Evolutionary conservation across 2,329 filamentous ascomycete genomes (phyloP).

Genomic region (Pseudodiploospora longispora): DNA sequence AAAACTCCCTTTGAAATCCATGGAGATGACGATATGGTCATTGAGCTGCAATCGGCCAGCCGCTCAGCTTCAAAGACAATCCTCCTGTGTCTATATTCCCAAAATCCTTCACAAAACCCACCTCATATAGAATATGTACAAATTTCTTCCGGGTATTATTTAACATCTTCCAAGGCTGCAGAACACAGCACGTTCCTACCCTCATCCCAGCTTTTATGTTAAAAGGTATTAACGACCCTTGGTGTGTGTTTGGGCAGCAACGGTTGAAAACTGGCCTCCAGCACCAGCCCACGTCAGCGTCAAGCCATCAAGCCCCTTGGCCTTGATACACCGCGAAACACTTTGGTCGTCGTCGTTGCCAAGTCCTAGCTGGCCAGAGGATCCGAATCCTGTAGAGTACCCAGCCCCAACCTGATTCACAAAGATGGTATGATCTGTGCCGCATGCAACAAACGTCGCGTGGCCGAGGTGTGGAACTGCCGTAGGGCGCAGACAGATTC

Average conservation of each 20-base stretch:
- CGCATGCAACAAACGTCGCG: conserved; percentile 40
- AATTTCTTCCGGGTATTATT: no score
- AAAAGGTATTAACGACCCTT: no score
- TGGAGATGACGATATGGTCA: no score
- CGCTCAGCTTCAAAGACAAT: no score
- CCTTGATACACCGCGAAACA: conserved; percentile 64
- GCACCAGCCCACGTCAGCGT: conserved; percentile 63
- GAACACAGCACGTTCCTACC: no score
- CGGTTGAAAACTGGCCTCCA: conserved; percentile 65
- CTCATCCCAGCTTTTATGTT: conserved; percentile 9
- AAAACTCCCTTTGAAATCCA: no score
- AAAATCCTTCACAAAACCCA: no score
- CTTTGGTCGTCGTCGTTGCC: conserved; percentile 64
- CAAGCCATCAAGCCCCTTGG: conserved; percentile 63
- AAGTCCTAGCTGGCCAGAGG: conserved; percentile 62
- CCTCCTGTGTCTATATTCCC: no score
- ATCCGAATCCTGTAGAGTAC: conserved; percentile 64
- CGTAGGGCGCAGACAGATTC: conserved; percentile 54
- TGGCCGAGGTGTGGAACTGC: conserved; percentile 45
- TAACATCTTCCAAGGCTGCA: no score
- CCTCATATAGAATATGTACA: no score
- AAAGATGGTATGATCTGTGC: conserved; percentile 60
- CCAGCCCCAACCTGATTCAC: conserved; percentile 56
- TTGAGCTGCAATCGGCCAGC: no score
- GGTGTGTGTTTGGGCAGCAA: conserved; percentile 27